Percentiles rank a stretch among this genome's conserved stretches.
Conservation (phyloP, 2,329 filamentous ascomycete species). For the Clonostachys solani region DNA sequence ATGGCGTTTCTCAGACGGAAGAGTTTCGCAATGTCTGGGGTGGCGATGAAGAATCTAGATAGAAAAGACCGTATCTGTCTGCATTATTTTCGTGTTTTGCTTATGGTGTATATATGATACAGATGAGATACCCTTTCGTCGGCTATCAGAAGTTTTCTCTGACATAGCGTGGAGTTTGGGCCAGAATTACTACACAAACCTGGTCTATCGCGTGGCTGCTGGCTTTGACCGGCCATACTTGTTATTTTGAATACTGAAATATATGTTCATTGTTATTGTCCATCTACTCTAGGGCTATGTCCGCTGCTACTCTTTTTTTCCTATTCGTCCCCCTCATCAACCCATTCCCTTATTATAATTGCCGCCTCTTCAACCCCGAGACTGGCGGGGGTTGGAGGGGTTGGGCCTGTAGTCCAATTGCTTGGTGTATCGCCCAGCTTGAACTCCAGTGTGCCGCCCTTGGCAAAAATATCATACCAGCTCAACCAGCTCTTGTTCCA, state of each 20-base stretch:
- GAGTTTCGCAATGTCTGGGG: conserved; percentile 44
- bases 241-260: not conserved
- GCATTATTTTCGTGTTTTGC: not conserved
- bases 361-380: conserved; percentile 5
- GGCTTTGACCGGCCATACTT: too few relatives aligned
- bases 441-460: conserved; percentile 61
- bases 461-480: conserved; percentile 62
- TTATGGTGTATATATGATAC: not conserved
- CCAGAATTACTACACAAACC: too few relatives aligned
- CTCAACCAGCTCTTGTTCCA: conserved; percentile 64
- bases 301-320: not conserved
- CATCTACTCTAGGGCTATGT: not conserved
- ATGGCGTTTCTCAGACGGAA: conserved; percentile 28
- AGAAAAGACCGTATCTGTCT: not conserved
- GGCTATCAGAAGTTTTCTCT: too few relatives aligned
- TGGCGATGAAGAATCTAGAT: conserved; percentile 1
- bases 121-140: not conserved
- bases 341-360: conserved; percentile 4
- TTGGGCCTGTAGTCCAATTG: conserved; percentile 54
- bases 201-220: too few relatives aligned
- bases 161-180: too few relatives aligned
- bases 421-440: conserved; percentile 48
- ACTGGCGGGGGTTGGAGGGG: conserved; percentile 56
- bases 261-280: not conserved
- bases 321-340: conserved; percentile 1